These are phyloP conservation scores for Clavaria fumosa DNA, from an alignment of 768 basidiomycete species.

Conservation along the genomic window DNA sequence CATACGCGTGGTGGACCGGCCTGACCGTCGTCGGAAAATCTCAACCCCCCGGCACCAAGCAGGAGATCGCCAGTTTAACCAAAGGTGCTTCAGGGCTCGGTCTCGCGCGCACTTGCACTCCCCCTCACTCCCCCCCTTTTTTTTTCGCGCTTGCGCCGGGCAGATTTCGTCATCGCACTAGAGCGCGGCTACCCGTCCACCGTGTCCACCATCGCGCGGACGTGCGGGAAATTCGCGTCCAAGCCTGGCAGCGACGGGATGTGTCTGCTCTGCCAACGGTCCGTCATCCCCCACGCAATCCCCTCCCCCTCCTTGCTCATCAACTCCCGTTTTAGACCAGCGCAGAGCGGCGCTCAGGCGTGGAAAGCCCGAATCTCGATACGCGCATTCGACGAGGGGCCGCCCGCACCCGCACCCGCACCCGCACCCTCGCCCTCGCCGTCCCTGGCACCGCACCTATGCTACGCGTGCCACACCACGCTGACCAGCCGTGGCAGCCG, in stretches of 20 bases:
- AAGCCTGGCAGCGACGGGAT: constrained; percentile 33
- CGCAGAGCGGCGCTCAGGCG: constrained; percentile 45
- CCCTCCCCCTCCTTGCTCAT: neutral
- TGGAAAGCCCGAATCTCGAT: constrained; percentile 71
- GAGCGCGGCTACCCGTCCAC: constrained; percentile 80
- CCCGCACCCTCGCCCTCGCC: constrained; percentile 8
- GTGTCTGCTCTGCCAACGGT: constrained; percentile 61
- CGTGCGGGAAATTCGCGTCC: constrained; percentile 62
- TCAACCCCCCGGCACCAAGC: constrained; percentile 28
- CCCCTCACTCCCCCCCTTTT: neutral
- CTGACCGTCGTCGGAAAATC: constrained; percentile 38
- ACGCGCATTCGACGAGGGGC: constrained; percentile 22
- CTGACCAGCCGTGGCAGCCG: constrained; percentile 43
- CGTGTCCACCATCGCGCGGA: constrained; percentile 69
- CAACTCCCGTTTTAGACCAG: constrained; percentile 28
- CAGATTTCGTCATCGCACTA: constrained; percentile 68
- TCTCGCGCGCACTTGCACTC: neutral
- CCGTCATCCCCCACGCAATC: constrained; percentile 1
- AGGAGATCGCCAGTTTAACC: constrained; percentile 51
- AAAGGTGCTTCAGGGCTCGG: constrained; percentile 47
- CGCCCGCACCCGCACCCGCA: constrained; percentile 7
- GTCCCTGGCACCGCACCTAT: constrained; percentile 29
- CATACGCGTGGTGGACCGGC: constrained; percentile 62
- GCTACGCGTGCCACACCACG: constrained; percentile 48
- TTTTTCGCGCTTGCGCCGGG: too few relatives aligned